phyloP scores from a whole-genome alignment of 192 early-diverging fungal species.

The Entomortierella lignicola region DNA sequence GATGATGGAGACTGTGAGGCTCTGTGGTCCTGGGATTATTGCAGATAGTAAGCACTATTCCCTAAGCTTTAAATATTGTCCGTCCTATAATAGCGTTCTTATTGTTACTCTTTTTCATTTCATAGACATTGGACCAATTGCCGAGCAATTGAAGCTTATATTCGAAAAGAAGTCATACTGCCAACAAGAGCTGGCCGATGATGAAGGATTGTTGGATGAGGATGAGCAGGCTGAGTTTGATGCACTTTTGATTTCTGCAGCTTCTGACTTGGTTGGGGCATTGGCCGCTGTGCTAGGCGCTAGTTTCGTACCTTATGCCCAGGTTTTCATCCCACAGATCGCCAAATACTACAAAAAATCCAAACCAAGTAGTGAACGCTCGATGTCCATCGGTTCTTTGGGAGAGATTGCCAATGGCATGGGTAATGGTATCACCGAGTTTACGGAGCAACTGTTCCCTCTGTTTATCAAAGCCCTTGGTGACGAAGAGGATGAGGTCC shows the following conservation, averaged over 20 bases:
- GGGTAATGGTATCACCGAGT: constrained; percentile 66
- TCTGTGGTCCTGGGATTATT: constrained; percentile 78
- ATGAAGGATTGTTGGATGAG: constrained; percentile 74
- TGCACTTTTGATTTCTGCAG: constrained; percentile 79
- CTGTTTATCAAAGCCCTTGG: constrained; percentile 76
- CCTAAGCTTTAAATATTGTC: background rate
- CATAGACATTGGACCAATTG: constrained; percentile 40
- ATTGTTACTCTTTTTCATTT: background rate
- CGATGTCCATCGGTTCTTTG: constrained; percentile 90
- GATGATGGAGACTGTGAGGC: constrained; percentile 74
- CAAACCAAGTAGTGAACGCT: constrained; percentile 79
- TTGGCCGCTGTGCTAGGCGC: constrained; percentile 80
- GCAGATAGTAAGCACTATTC: constrained; percentile 55
- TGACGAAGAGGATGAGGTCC: constrained; percentile 85
- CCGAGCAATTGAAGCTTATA: constrained; percentile 60
- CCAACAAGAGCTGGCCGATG: constrained; percentile 77
- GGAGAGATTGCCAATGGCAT: constrained; percentile 82
- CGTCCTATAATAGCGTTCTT: background rate
- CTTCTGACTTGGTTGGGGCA: constrained; percentile 85
- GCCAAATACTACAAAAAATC: constrained; percentile 76
- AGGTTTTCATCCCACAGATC: constrained; percentile 85
- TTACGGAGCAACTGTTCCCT: constrained; percentile 74
- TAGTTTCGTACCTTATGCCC: constrained; percentile 79
- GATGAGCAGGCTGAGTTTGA: constrained; percentile 90
- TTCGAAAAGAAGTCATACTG: constrained; percentile 82